Evolutionary conservation across 2,329 filamentous ascomycete genomes (phyloP), one percentile per base, ranked within the genome.

Genomic region (Fusarium verticillioides): DNA sequence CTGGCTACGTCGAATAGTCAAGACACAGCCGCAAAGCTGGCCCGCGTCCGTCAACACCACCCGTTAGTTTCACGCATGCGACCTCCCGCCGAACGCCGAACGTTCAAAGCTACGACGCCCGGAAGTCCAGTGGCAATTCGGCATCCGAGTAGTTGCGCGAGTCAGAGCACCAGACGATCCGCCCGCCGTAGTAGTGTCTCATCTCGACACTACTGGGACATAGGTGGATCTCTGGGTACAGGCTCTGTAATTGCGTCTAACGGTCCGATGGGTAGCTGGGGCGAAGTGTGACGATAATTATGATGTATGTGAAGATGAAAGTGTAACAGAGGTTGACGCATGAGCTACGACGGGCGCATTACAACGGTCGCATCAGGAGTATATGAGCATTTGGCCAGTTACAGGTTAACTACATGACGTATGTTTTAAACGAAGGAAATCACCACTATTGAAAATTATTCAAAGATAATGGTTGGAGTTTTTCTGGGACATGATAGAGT

Each of bases 151-250:
- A 97, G 93, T 81, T 97, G 94, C 81, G 94, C 94, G 8, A 97
- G 94, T 79, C 94, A 97, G 83, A 97, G 94, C 81, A 94, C 94
- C 12, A 92, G 92, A 80, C 90, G 92, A 75, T 94, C 90, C 39
- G 91, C 90, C 43, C 87, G 87, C 77, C 86, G 88, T 59, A 93
- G 90, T 76, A 92, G 90, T 73, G 88, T 90, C 39, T 95, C 93
- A 49, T 94, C 91, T 50, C 86, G 94, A 60, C 94, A 97, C 80
- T 98, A 97, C 81, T 98, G 95, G 95, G 95, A 97, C 81, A 90
- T 97, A 73, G 94, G 94, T 32, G 93, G 91, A 10, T 95, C 91
- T 76, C 88, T 94, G 30, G 93, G 93, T 4, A 95, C 93, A 62
- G 92, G 92, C 7, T 93, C 91, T 73, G 86, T 91, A 70, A 89